Evolutionary conservation across 805 yeast species (phyloP), one percentile per base, ranked within the genome.

Genomic region (Monosporozyma yasuniensis): DNA sequence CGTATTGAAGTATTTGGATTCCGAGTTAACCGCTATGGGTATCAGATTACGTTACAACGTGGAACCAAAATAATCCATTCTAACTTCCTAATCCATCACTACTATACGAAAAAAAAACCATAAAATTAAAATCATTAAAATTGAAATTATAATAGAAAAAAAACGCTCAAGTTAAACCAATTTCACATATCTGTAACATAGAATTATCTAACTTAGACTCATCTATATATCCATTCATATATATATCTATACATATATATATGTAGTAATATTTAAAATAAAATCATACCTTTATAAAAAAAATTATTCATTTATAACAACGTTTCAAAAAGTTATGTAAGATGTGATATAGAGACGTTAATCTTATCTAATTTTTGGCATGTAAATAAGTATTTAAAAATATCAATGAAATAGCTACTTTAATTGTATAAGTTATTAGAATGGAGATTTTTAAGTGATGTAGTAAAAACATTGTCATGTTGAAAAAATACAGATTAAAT

Each of bases 11-110:
- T 93, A 91, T 66, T 75, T 93, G 65, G 98, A 93, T 63, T 87
- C 96, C 32, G 99, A 93, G 69, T 77, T 93, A 58, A 81, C 95
- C 16, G 98, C 99, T 14, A 93, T 93, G 99, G 98, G 98, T 71
- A 89, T 93, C 58, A 83, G 86, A 69, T 76, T 93, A 84, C 81
- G 84, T 56, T 91, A 87, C 72, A 87, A 87, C 61, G 95, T 90
- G 47, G 82, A 77, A 48, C 96, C 89, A 45, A 69, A 67, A 60
- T 70, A 59, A 52, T 22, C 7, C 6, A 22, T 16, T 25, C 34
- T 14, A 10, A 18, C 23, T 18, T 18, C 19, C 3, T 35, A 35
- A 16, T 35, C 19, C 9, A 35, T 35, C 21, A 35, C n/a, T 37
- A 37, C n/a, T n/a, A 37, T 14, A 18, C 21, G 9, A 21, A 39